Evolutionary conservation across 2,329 filamentous ascomycete genomes (phyloP), one percentile per base, ranked within the genome.

Genomic region (Ilyonectria sp.): DNA sequence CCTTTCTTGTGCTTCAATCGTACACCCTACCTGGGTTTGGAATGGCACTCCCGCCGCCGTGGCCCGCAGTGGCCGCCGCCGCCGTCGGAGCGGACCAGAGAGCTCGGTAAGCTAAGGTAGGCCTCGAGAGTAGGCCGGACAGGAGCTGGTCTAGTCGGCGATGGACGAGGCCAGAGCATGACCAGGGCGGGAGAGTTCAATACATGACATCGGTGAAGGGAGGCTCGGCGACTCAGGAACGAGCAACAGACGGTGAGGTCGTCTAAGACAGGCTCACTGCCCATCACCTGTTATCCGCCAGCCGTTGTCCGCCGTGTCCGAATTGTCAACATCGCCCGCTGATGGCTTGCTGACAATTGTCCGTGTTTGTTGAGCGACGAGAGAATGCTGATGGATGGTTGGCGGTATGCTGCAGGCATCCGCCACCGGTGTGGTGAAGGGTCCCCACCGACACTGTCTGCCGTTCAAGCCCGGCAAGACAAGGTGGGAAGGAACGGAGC

Each of bases 381-480:
- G 23, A 23, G 58, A 47, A 44, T 58, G 63, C 63, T 66, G 63
- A 66, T 61, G 63, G 52, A 40, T 37, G 53, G 40, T 57, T 35
- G 52, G 63, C 53, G 59, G 29, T 46, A 66, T 61, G 53, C 63
- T 66, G 63, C 58, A 46, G 58, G 57, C 63, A 66, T 60, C 63
- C 63, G 58, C 46, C 58, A 60, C 53, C 37, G 58, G 63, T 53
- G 53, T 58, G 52, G 58, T 56, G 52, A 52, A 54, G 6, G 10
- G 35, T 33, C 57, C 47, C 63, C 63, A 61, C 63, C 21, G n/a
- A 10, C n/a, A 6, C 33, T 31, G 3, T 35, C 6, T 55, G 33
- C 19, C 26, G 10, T 23, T 35, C 29, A 33, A 33, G 49, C 49
- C 60, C n/a, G 52, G 52, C 33, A 54, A 35, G 50, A 26, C 21